These are phyloP conservation scores for Pyrenula massariospora DNA, from an alignment of 495 filamentous ascomycete species.

Conservation along the genomic window DNA sequence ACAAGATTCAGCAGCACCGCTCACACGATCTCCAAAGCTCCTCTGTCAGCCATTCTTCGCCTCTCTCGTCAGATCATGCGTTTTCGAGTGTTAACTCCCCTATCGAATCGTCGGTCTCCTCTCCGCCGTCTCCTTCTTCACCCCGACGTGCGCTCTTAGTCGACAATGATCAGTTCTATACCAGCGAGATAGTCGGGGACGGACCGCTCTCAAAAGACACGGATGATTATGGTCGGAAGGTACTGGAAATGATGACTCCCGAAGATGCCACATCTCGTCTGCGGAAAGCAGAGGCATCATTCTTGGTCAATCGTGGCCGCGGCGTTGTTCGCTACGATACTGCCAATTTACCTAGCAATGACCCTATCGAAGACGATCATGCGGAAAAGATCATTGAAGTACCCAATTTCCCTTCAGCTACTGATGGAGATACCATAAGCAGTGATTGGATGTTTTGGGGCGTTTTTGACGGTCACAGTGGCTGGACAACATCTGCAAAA, in stretches of 20 bases:
- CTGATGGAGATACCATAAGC: conserved; percentile 36
- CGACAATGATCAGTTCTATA: conserved; percentile 74
- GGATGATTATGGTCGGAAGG: conserved; percentile 66
- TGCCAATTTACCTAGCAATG: conserved; percentile 90
- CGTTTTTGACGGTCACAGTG: conserved; percentile 94
- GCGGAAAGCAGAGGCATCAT: conserved; percentile 80
- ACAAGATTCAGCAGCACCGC: conserved; percentile 26
- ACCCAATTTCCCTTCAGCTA: conserved; percentile 40
- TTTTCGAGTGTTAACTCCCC: background rate
- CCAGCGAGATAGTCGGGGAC: conserved; percentile 65
- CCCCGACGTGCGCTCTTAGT: conserved; percentile 50
- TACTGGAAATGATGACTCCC: conserved; percentile 90
- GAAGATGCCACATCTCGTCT: conserved; percentile 89
- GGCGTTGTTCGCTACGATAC: conserved; percentile 93
- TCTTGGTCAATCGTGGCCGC: conserved; percentile 75
- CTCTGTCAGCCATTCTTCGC: conserved; percentile 14
- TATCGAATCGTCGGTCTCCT: conserved; percentile 2
- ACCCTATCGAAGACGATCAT: conserved; percentile 97
- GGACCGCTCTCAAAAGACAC: conserved; percentile 77
- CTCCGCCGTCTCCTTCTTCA: conserved; percentile 8
- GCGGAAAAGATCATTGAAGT: conserved; percentile 94
- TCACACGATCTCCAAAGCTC: conserved; percentile 13
- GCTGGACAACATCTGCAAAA: conserved; percentile 97
- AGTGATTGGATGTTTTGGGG: conserved; percentile 99
- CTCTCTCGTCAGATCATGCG: conserved; percentile 8